phyloP scores from a whole-genome alignment of 352 stramenopile genomes.

The Phytophthora sansomeana region DNA sequence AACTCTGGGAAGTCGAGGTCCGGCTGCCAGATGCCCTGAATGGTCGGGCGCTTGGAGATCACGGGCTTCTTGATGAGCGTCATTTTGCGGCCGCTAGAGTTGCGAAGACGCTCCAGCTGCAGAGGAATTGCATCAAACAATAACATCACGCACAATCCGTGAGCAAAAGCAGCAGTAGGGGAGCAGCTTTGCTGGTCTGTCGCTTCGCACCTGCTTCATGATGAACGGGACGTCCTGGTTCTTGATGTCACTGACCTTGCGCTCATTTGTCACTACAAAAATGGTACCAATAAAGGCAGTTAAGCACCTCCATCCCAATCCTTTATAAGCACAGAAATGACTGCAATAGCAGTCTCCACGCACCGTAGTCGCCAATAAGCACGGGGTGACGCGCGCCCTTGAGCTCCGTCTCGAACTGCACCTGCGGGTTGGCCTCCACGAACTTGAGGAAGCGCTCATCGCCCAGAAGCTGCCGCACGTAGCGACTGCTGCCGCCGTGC shows the following conservation, averaged over 20 bases:
- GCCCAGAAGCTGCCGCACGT: conserved; percentile 76
- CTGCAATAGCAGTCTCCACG: conserved; percentile 7
- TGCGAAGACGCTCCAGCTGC: conserved; percentile 82
- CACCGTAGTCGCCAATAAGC: conserved; percentile 88
- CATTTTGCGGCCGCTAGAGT: conserved; percentile 91
- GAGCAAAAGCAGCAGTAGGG: conserved; percentile 5
- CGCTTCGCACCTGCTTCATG: conserved; percentile 67
- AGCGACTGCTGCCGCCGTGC: conserved; percentile 79
- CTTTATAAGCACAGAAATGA: background rate
- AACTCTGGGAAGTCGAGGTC: conserved; percentile 88
- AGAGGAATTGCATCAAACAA: conserved; percentile 3
- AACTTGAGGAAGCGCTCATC: conserved; percentile 85
- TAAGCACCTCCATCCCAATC: background rate
- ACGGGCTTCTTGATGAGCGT: conserved; percentile 87
- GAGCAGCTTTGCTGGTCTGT: background rate
- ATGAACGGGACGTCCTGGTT: conserved; percentile 89
- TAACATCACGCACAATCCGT: background rate
- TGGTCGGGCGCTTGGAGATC: conserved; percentile 79
- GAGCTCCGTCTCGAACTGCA: conserved; percentile 85
- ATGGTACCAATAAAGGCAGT: background rate
- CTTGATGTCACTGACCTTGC: conserved; percentile 90
- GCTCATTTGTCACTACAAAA: conserved; percentile 74
- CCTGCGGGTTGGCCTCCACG: conserved; percentile 89
- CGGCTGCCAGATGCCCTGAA: conserved; percentile 90
- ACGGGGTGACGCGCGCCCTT: conserved; percentile 86